phyloP scores from a whole-genome alignment of 257 asterid species.

The Echites panduratus region DNA sequence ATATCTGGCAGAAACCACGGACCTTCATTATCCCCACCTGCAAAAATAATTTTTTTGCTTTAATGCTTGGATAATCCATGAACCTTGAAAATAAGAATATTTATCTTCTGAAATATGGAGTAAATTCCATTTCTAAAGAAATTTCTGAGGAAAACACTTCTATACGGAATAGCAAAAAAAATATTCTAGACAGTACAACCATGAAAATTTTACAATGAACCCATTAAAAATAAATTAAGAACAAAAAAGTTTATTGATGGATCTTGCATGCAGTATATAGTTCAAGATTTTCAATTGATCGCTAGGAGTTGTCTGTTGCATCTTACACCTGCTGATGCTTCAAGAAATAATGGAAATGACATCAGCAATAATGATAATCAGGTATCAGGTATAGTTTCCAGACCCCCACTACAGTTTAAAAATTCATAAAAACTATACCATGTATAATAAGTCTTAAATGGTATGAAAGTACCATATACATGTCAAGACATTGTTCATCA shows the following conservation, averaged over 20 bases:
- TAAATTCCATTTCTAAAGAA: neutral
- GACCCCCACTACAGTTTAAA: neutral
- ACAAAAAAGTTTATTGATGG: neutral
- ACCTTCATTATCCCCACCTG: conserved; percentile 83
- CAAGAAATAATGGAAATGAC: neutral
- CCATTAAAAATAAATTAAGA: neutral
- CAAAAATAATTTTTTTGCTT: neutral
- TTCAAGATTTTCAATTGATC: neutral
- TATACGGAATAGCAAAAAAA: neutral
- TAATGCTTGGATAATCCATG: neutral
- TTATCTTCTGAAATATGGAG: neutral
- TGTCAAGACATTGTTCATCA: neutral
- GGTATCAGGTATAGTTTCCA: neutral
- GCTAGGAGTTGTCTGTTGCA: neutral
- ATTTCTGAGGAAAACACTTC: neutral
- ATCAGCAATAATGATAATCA: neutral
- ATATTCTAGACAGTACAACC: neutral
- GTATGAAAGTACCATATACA: neutral
- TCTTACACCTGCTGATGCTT: neutral
- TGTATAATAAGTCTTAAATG: neutral
- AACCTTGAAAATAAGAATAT: neutral
- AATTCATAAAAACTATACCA: neutral
- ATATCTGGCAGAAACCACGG: conserved; percentile 82
- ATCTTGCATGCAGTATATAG: neutral
- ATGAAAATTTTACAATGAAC: neutral